Evolutionary conservation across 768 basidiomycete genomes (phyloP).

Genomic region (Russula compacta): DNA sequence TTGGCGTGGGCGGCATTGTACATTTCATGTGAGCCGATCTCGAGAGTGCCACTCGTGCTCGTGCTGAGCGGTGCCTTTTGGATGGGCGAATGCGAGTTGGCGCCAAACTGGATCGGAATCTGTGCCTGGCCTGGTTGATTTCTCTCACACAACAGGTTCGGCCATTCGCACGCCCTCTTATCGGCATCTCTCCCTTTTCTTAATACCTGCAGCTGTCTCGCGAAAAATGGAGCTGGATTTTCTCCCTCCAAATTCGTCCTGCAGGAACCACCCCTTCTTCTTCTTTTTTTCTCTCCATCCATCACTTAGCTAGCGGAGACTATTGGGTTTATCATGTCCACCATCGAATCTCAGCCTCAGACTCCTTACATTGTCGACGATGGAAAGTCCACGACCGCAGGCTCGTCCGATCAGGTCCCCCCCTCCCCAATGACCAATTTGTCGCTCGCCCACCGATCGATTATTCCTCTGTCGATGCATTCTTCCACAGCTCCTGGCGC

Average conservation of each 20-base stretch:
- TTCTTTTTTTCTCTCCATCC: not conserved
- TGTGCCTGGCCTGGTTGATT: not conserved
- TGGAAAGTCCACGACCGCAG: not conserved
- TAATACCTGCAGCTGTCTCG: not conserved
- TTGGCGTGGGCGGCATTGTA: no score
- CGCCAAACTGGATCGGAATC: no score
- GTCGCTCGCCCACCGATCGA: conserved; percentile 49
- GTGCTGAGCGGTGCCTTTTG: no score
- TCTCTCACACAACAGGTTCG: not conserved
- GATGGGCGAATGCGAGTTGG: no score
- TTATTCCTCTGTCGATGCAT: conserved; percentile 50
- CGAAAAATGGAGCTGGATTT: not conserved
- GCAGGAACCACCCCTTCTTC: not conserved
- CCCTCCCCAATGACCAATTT: not conserved
- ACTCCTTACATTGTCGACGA: not conserved
- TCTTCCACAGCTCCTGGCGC: conserved; percentile 41
- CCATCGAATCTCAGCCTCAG: not conserved
- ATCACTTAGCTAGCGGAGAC: not conserved
- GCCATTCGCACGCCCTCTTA: conserved; percentile 2
- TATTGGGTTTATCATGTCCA: not conserved
- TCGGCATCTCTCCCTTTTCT: not conserved
- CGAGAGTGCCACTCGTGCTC: no score
- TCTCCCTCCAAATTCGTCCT: not conserved
- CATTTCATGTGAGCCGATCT: no score
- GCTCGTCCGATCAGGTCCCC: not conserved